Conservation (phyloP, 108 stramenopile species). For the Poteriospumella lacustris region DNA sequence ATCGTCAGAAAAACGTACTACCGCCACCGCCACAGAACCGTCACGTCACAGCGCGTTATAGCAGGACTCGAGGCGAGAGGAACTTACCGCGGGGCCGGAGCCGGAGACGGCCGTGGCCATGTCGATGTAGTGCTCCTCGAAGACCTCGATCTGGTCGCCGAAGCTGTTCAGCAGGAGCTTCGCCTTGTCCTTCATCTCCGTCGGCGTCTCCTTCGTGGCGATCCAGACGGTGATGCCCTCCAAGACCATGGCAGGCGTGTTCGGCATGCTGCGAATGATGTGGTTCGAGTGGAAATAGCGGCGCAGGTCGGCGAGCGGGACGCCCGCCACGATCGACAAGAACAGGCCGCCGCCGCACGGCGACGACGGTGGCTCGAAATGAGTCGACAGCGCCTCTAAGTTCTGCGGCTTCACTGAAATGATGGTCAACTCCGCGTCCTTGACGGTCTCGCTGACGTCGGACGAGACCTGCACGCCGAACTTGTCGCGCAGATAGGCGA, state of each 20-base stretch:
- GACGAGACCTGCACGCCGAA: conserved; percentile 27
- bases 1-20: conserved; percentile 78
- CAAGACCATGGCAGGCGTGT: conserved; percentile 71
- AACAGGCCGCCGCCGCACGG: no score
- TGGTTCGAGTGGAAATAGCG: conserved; percentile 41
- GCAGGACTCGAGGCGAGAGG: background rate
- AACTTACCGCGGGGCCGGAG: conserved; percentile 68
- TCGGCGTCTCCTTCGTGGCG: conserved; percentile 55
- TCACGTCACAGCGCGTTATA: background rate
- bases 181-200: conserved; percentile 30
- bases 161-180: conserved; percentile 60
- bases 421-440: conserved; percentile 68
- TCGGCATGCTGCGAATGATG: conserved; percentile 84
- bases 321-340: conserved; percentile 41
- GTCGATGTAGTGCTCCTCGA: conserved; percentile 79
- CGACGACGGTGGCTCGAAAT: conserved; percentile 38
- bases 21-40: background rate
- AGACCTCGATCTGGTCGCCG: conserved; percentile 75
- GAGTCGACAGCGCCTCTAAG: conserved; percentile 50
- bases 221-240: conserved; percentile 39
- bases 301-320: conserved; percentile 29
- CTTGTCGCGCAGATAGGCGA: conserved; percentile 26
- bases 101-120: conserved; percentile 79
- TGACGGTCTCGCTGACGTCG: conserved; percentile 23
- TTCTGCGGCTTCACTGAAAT: conserved; percentile 86